Evolutionary conservation across 805 yeast genomes (phyloP).

Genomic region (Candida ficus): DNA sequence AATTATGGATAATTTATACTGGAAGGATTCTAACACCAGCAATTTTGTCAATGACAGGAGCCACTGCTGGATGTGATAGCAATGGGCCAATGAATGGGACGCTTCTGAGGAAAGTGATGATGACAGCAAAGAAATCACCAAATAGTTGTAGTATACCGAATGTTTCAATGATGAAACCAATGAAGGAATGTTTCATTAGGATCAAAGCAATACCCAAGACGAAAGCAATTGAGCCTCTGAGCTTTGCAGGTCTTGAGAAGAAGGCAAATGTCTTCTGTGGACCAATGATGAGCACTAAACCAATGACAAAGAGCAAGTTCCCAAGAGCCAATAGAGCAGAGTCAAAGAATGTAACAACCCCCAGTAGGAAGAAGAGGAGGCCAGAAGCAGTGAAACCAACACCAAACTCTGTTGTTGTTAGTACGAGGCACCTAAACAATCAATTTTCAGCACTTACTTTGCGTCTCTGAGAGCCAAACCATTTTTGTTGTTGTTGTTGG

Average conservation of each 20-base stretch:
- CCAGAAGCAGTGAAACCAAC: constrained; percentile 88
- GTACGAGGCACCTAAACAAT: background rate
- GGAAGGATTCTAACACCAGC: constrained; percentile 70
- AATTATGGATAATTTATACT: too few species aligned
- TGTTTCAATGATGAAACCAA: constrained; percentile 81
- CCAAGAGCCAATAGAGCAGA: constrained; percentile 87
- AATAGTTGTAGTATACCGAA: constrained; percentile 87
- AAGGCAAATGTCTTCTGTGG: constrained; percentile 75
- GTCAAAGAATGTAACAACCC: constrained; percentile 83
- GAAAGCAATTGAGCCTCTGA: constrained; percentile 83
- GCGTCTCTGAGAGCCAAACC: constrained; percentile 75
- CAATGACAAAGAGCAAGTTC: constrained; percentile 50
- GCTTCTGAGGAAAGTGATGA: constrained; percentile 80
- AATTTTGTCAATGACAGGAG: constrained; percentile 54
- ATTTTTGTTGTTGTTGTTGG: background rate
- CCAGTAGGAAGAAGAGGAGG: constrained; percentile 69
- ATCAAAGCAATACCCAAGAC: constrained; percentile 70
- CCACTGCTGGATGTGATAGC: constrained; percentile 72
- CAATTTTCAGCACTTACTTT: constrained; percentile 37
- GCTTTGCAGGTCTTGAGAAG: constrained; percentile 81
- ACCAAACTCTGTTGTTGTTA: constrained; percentile 60
- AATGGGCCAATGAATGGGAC: constrained; percentile 85
- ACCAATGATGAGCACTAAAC: constrained; percentile 82
- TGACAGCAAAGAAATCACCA: constrained; percentile 87
- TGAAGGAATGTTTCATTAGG: constrained; percentile 66